Percentiles rank a stretch among this genome's conserved stretches.
Conservation (phyloP, 352 stramenopile species). For the Globisporangium emineosum region DNA sequence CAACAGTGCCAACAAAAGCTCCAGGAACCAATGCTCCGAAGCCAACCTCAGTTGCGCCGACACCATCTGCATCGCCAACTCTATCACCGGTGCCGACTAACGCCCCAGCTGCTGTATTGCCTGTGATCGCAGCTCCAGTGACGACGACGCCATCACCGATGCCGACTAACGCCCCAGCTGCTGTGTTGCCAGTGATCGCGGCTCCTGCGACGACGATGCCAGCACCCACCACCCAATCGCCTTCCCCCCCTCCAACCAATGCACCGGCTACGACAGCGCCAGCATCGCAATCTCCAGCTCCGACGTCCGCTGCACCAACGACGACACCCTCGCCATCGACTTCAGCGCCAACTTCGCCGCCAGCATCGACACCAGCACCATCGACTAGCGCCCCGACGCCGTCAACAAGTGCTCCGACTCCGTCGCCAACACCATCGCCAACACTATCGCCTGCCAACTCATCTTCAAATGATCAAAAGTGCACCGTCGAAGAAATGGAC, state of each 20-base stretch:
- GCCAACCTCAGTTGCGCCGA: not conserved
- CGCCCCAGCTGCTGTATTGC: too few species aligned
- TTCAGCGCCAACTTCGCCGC: not conserved
- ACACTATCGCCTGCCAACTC: conserved; percentile 1
- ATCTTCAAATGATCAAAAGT: conserved; percentile 13
- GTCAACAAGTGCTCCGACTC: not conserved
- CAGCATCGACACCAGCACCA: not conserved
- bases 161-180: not conserved
- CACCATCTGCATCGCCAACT: not conserved
- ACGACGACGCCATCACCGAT: too few species aligned
- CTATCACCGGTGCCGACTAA: not conserved
- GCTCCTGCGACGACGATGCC: not conserved
- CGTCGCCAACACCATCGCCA: not conserved
- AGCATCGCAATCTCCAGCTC: not conserved
- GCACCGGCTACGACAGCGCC: not conserved
- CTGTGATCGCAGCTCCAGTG: too few species aligned
- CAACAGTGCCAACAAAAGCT: not conserved
- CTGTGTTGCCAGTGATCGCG: not conserved
- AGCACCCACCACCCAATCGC: not conserved
- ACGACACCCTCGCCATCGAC: conserved; percentile 3
- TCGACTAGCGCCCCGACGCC: not conserved
- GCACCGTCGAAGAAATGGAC: conserved; percentile 18
- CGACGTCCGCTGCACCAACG: not conserved
- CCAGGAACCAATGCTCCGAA: conserved; percentile 1
- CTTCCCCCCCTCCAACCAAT: not conserved